These are phyloP conservation scores for Beauveria scarabaeidicola DNA, from an alignment of 2,329 filamentous ascomycete species.

Conservation along the genomic window DNA sequence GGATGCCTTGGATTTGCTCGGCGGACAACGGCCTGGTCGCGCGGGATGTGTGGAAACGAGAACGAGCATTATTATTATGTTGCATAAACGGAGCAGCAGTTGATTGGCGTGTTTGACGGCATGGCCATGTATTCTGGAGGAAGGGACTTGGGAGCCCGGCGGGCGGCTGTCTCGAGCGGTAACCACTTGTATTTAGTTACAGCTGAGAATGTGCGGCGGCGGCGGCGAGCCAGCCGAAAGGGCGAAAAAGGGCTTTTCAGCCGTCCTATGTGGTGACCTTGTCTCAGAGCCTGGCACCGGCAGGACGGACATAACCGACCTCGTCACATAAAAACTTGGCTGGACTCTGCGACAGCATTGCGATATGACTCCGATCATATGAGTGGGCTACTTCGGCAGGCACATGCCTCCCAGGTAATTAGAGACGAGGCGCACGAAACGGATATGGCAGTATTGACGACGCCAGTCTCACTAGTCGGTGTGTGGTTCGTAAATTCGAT, in stretches of 20 bases:
- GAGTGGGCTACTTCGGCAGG: slow-evolving; percentile 2
- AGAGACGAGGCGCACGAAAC: slow-evolving; percentile 4
- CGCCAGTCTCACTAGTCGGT: not conserved
- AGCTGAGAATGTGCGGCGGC: not conserved
- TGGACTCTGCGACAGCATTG: slow-evolving; percentile 5
- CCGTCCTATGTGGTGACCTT: not conserved
- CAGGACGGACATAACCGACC: not conserved
- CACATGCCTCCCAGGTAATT: slow-evolving; percentile 1
- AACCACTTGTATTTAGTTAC: not conserved
- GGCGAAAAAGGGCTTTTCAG: not conserved
- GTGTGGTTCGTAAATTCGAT: not conserved
- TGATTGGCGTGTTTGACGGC: not conserved
- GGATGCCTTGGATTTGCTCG: not conserved
- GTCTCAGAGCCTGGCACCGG: not conserved
- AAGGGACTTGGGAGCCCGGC: not conserved
- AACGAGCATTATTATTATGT: not conserved
- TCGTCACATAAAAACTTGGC: not conserved
- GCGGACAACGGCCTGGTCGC: not conserved
- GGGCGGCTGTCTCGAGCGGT: too few species aligned
- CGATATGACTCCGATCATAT: too few species aligned
- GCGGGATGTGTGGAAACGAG: not conserved
- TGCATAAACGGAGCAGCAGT: not conserved
- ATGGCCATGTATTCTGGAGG: not conserved
- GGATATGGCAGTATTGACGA: not conserved
- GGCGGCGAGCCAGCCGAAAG: not conserved